Percentiles rank a stretch among this genome's conserved stretches.
These are phyloP conservation scores for Isochrysis galbana DNA, from an alignment of 78 protist genomes.

Conservation along the genomic window DNA sequence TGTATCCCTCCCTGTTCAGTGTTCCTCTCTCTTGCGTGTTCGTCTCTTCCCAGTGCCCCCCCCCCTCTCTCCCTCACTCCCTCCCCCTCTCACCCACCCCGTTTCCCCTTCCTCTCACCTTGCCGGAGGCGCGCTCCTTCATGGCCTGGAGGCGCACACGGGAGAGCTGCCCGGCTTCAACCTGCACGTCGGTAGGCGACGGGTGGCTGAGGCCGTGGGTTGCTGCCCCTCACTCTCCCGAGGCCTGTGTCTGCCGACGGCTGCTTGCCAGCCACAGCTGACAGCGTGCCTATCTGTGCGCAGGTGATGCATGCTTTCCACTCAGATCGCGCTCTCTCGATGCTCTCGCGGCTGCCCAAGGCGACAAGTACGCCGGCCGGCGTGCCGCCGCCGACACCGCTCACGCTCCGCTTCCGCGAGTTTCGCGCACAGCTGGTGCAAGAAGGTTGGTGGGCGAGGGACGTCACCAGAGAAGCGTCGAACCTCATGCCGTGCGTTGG, in stretches of 20 bases:
- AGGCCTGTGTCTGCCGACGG: no score
- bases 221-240: no score
- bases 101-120: no score
- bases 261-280: no score
- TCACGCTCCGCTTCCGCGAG: background rate
- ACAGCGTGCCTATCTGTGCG: background rate
- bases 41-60: background rate
- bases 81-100: no score
- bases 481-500: background rate
- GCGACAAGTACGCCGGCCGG: background rate
- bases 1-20: no score
- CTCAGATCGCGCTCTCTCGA: background rate
- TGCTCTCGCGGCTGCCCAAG: background rate
- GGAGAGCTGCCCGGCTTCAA: background rate
- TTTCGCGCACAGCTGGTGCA: background rate
- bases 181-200: no score
- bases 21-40: no score
- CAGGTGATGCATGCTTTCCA: slow-evolving; percentile 3
- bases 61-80: no score
- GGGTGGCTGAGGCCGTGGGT: no score
- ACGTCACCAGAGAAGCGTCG: background rate
- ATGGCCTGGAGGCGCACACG: background rate
- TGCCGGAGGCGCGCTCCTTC: no score
- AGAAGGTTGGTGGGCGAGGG: slow-evolving; percentile 2
- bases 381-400: background rate